Base-by-base conservation (phyloP, 177 flowering plant species). In the Tripterygium wilfordii region DNA sequence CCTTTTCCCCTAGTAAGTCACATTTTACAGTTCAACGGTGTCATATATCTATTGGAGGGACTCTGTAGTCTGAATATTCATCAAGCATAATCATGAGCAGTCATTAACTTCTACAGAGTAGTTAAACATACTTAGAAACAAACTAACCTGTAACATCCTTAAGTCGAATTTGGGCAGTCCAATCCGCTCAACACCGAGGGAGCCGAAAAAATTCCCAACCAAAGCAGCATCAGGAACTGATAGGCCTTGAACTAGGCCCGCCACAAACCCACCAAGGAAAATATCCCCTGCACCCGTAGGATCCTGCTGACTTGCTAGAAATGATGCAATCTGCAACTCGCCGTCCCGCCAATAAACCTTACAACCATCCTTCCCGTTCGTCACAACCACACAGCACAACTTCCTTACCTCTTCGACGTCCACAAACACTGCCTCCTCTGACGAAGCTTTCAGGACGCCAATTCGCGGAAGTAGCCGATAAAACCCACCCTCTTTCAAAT, bases 251-350 rank as follows among this genome's bases (percentile, higher is more conserved):
- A 65, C 66, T 35, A 86, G 56, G 19, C 97, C 97, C 0, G 75
- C 82, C 41, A 71, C 96, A 38, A 89, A 72, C 9, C 92, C 99
- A 26, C 90, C 99, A 5, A 92, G 42, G 36, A 89, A 87, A 49
- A 96, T 84, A 62, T 92, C 97, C 12, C 96, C 99, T 0, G 99
- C 99, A 8, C 99, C 99, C 0, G 99, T 89, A 0, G 99, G 97
- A 66, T 92, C 99, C 29, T 86, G 62, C 74, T 92, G 89, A 9
- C 63, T 67, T 0, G 89, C 62, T 22, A 49, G 36, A 62, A 89
- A 92, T 0, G 99, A 89, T 13, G 68, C 60, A 25, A 89, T 50
- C 44, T 54, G 54, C 68, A 67, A 7, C 48, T 80, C 88, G 18
- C 59, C 82, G 26, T 78, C 85, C 29, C 58, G 70, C 66, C 75